phyloP scores from a whole-genome alignment of 805 yeast genomes.

The Saturnispora dispora region DNA sequence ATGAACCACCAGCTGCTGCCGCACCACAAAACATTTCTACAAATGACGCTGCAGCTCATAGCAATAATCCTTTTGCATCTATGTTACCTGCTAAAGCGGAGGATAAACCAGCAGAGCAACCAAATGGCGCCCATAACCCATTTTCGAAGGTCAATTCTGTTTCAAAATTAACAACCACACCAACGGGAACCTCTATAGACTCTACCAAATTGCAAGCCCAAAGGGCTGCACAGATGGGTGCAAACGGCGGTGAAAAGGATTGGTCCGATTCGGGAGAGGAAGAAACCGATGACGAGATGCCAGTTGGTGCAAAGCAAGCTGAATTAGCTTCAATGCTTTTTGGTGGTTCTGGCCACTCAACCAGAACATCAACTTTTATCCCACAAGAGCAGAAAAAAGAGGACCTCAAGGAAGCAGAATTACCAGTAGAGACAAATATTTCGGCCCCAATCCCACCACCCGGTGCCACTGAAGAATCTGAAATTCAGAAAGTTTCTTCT shows the following conservation, averaged over 20 bases:
- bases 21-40: conserved; percentile 8
- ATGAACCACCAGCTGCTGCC: conserved; percentile 6
- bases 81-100: conserved; percentile 5
- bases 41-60: conserved; percentile 4
- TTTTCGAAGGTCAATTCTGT: conserved; percentile 44
- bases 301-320: conserved; percentile 45
- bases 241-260: conserved; percentile 32
- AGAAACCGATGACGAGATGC: conserved; percentile 37
- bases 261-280: conserved; percentile 34
- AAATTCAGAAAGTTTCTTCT: no score
- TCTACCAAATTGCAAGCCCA: conserved; percentile 57
- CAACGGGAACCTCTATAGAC: conserved; percentile 34
- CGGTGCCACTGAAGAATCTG: neutral
- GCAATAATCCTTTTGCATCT: conserved; percentile 15
- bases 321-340: conserved; percentile 46
- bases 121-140: conserved; percentile 35
- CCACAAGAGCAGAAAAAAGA: conserved; percentile 7
- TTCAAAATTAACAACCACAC: neutral
- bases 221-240: conserved; percentile 61
- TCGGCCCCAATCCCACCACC: neutral
- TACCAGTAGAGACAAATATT: neutral
- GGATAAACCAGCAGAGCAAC: conserved; percentile 8
- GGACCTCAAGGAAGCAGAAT: neutral
- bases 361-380: conserved; percentile 19
- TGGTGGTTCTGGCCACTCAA: conserved; percentile 31